Evolutionary conservation across 352 stramenopile genomes (phyloP), one percentile per base, ranked within the genome.

Genomic region (Globisporangium paroecandrum): DNA sequence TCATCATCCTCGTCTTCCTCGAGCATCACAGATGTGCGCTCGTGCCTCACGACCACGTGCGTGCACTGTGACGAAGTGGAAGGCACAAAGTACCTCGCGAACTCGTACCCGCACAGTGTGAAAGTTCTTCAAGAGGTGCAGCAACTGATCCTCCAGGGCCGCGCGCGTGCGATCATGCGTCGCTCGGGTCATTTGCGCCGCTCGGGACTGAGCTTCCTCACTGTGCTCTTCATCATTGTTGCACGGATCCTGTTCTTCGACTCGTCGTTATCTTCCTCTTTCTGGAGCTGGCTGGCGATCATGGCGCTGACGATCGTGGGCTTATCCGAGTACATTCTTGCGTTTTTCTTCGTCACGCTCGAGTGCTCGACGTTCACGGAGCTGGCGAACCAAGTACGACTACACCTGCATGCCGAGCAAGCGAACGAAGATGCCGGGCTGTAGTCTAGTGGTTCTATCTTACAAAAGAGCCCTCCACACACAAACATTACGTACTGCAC

Each of bases 301-400:
- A 58, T 87, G 65, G 41, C 82, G 5, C 55, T 85, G 20, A 56
- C 69, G 4, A 58, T 89, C 55, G 73, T 74, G 24, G 75, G 72
- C 13, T 43, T 85, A 53, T 65, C 81, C 49, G 82, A 92, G 69
- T 94, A 94, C 74, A 65, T 90, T 27, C 67, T 94, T 46, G 76
- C 84, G 41, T 92, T 94, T 74, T 94, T 86, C 72, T 85, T 91
- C 60, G 71, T 91, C 49, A 92, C 86, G 47, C 82, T 92, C 54
- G 86, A 94, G 75, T 90, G 82, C 70, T 91, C 86, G 58, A 84
- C 81, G 46, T 94, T 94, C 72, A 92, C 81, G 18, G 84, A 94
- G 70, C 68, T 94, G 12, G 70, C 71, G 34, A 91, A 87, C 72
- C 72, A 94, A 67, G 79, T 87, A 63, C 77, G 85, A 15, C 72